phyloP scores from a whole-genome alignment of 257 asterid species.

The Solanum corneliomulleri region DNA sequence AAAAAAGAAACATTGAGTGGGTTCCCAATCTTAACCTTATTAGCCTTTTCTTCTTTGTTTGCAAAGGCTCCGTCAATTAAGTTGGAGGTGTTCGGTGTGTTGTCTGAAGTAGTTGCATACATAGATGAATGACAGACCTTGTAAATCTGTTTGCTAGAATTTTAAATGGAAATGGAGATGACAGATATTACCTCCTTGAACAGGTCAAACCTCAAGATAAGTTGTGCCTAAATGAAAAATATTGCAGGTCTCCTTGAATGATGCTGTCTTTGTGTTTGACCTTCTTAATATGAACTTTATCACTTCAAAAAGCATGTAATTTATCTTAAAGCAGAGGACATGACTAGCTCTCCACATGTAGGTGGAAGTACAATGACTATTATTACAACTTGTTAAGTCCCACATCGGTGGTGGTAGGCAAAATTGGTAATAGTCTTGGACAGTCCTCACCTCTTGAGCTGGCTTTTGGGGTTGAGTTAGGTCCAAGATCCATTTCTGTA shows the following conservation, averaged over 20 bases:
- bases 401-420: not conserved
- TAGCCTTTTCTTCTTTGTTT: not conserved
- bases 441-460: not conserved
- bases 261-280: not conserved
- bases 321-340: not conserved
- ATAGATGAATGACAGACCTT: not conserved
- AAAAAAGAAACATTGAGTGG: not conserved
- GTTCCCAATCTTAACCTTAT: not conserved
- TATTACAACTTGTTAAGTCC: not conserved
- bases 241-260: not conserved
- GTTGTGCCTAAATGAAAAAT: not conserved
- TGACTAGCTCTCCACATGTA: not conserved
- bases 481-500: not conserved
- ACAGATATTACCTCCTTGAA: not conserved
- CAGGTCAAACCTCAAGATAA: not conserved
- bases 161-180: not conserved
- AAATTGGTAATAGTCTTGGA: not conserved
- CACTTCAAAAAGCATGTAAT: not conserved
- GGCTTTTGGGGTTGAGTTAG: not conserved
- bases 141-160: not conserved
- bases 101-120: not conserved
- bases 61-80: not conserved
- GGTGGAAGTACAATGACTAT: not conserved
- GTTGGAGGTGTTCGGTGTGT: not conserved
- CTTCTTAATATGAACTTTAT: not conserved